A percentile compares a stretch with the other conserved stretches of the same genome.
Evolutionary conservation across 208 protist species (phyloP).

Genomic region (Herpetomonas samuelpessoai): DNA sequence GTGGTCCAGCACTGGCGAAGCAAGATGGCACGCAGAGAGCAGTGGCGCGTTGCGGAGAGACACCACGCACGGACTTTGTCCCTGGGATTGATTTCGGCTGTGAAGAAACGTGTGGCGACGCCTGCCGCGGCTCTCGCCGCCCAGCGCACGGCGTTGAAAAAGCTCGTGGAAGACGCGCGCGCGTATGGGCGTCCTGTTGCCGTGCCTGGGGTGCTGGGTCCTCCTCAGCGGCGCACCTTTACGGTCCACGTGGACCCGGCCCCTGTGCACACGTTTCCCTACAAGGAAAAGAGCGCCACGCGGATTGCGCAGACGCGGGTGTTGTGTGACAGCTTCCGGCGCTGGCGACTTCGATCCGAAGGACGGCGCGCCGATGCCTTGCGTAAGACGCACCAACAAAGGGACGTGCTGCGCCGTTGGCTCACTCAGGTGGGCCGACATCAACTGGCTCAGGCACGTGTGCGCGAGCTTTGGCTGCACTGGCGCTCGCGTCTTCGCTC

Average conservation of each 20-base stretch:
- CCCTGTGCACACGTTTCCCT: background rate
- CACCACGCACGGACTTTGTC: no score
- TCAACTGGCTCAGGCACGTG: constrained; percentile 5
- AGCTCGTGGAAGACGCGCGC: background rate
- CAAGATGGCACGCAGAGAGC: no score
- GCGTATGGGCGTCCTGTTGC: no score
- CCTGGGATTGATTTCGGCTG: no score
- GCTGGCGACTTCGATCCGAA: constrained; percentile 12
- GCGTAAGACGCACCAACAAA: background rate
- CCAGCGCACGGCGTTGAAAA: background rate
- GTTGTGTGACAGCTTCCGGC: constrained; percentile 19
- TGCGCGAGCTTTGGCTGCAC: constrained; percentile 8
- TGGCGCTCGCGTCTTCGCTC: constrained; percentile 17
- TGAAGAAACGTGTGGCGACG: background rate
- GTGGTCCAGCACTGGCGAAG: background rate
- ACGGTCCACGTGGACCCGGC: constrained; percentile 1
- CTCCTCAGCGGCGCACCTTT: background rate
- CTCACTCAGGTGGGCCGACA: constrained; percentile 1
- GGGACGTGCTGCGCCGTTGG: constrained; percentile 1
- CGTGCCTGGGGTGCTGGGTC: background rate
- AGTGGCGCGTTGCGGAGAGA: no score
- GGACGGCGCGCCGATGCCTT: constrained; percentile 2
- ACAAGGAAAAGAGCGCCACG: constrained; percentile 11
- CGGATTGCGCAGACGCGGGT: constrained; percentile 11
- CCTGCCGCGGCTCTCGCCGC: background rate